Evolutionary conservation across 2,329 filamentous ascomycete genomes (phyloP), one percentile per base, ranked within the genome.

Genomic region (Aspergillus sergii): DNA sequence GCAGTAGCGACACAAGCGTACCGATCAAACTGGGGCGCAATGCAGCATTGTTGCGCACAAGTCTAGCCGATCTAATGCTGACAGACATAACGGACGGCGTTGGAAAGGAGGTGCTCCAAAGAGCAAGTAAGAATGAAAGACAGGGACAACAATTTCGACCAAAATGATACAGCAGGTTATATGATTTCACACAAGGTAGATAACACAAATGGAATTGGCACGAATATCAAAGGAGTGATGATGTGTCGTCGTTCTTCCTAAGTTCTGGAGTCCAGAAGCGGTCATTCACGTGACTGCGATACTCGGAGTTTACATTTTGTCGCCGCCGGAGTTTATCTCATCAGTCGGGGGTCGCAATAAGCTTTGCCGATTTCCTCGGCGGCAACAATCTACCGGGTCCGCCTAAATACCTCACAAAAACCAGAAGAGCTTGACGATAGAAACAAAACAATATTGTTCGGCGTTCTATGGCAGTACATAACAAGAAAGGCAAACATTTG

Each of bases 1-100:
- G 32, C 6, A 57, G 32, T 28, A 41, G 30, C 19, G 10, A 46
- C 30, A 12, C 16, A 54, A 54, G 67, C 71, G 67, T 69, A 78
- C 75, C 69, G 48, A 69, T 63, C 64, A 76, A 60, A 36, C 68
- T 68, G 34, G 76, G 69, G 53, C 73, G 73, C 64, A 74, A 69
- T 43, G 71, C 70, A 63, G 72, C 67, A 58, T 70, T 74, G 66
- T 68, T 75, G 73, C 76, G 78, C 69, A 77, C 72, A 68, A 79
- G 71, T 62, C 72, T 71, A 66, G 75, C 73, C 61, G 77, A 76
- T 68, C 76, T 78, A 75, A 79, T 76, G 34, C 72, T 72, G 62
- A 75, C 75, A 70, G 75, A 76, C 73, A 77, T 77, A 69, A 68
- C 68, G 73, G 71, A 71, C 71, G 66, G 68, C 65, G 70, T 70